These are phyloP conservation scores for Thelonectria blattea DNA, from an alignment of 2,329 filamentous ascomycete genomes.

Conservation along the genomic window DNA sequence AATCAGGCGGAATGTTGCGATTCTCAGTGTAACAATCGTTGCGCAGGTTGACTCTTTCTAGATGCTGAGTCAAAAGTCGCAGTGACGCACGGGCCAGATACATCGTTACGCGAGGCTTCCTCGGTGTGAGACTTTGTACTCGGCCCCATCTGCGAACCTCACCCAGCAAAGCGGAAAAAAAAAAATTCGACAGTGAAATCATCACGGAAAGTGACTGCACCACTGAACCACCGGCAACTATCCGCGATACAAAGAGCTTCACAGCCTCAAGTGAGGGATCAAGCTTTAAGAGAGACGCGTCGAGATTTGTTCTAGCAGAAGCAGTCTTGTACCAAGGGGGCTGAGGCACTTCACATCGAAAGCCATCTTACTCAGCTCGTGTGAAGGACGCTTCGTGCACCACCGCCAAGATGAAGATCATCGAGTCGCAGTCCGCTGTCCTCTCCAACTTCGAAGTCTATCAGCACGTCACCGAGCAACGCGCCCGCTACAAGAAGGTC, in stretches of 20 bases:
- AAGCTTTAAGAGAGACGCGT: background rate
- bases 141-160: background rate
- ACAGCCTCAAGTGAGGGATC: background rate
- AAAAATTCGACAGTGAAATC: background rate
- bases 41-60: background rate
- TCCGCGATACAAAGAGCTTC: background rate
- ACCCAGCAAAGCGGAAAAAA: background rate
- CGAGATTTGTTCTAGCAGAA: background rate
- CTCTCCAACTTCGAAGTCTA: slow-evolving; percentile 78
- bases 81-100: slow-evolving; percentile 6
- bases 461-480: slow-evolving; percentile 65
- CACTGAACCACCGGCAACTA: slow-evolving; percentile 1
- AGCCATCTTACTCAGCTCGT: background rate
- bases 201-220: slow-evolving; percentile 2
- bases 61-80: background rate
- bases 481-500: slow-evolving; percentile 56
- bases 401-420: slow-evolving; percentile 64
- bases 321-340: too few relatives aligned
- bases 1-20: too few relatives aligned
- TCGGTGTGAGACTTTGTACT: background rate
- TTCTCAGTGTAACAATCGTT: too few relatives aligned
- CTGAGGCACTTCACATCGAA: background rate
- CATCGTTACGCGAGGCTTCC: background rate
- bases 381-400: background rate
- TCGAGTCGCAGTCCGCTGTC: slow-evolving; percentile 72